Evolutionary conservation across 495 filamentous ascomycete species (phyloP), one percentile per base, ranked within the genome.

Genomic region (Xylaria curta): DNA sequence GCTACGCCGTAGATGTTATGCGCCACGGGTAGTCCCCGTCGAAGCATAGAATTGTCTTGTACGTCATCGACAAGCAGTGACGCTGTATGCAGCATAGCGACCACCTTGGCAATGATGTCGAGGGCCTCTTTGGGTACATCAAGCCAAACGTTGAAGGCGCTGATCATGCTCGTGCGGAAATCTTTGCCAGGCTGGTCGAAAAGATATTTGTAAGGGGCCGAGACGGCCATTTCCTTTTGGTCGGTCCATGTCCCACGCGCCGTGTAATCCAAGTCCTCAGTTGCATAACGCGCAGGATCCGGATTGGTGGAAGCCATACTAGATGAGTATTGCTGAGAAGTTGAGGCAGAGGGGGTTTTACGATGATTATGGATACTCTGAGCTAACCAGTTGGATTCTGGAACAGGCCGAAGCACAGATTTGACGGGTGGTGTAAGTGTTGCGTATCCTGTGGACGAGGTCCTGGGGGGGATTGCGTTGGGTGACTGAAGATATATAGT

Each of bases 1-100:
- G 96, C 93, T 0, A 93, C 92, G 71, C 96, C 96, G 77, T 97
- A 99, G 72, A 99, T 98, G 78, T 86, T 90, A 82, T 99, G 94
- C 1, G 96, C 94, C 44, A 98, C 96, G 10, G 96, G 96, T 44
- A 94, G 85, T 33, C 96, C 97, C 71, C 96, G 90, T 26, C 96
- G 91, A 31, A 99, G 89, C 59, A 90, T 74, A 6, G 93, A 97
- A 65, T 85, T 90, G 82, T 99, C 93, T 82, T 97, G 92, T 19
- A 95, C 93, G 79, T 97, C 96, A 78, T 99, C 96, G 73, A 99
- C 90, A 82, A 99, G 87, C 46, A 99, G 85, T 3, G 94, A 97
- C 21, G 96, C 91, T 4, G 95, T 97, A 79, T 99, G 96, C 40
- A 99, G 87, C 94, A 97, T 97, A 59, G 90, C 91, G 31, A 98